Evolutionary conservation across 768 basidiomycete genomes (phyloP).

Genomic region (Clavulina sp.): DNA sequence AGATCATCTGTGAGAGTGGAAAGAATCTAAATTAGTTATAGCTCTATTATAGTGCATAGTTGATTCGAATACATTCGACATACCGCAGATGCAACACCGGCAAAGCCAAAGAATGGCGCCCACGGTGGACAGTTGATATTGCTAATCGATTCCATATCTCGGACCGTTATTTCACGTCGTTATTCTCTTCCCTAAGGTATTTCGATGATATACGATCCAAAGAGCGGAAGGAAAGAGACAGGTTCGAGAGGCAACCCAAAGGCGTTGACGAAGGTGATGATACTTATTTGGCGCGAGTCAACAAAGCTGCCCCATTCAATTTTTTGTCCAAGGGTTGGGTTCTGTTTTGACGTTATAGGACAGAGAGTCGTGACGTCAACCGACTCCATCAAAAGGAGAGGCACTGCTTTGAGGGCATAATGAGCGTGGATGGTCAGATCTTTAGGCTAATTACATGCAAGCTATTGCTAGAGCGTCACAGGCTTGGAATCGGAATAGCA

Average conservation of each 20-base stretch:
- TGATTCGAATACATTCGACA: slow-evolving; percentile 17
- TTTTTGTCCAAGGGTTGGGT: too few species aligned
- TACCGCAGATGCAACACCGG: slow-evolving; percentile 86
- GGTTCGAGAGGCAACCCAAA: not conserved
- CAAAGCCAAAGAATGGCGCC: slow-evolving; percentile 96
- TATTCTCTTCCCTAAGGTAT: not conserved
- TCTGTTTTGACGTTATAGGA: too few species aligned
- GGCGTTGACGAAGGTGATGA: not conserved
- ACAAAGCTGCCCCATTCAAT: too few species aligned
- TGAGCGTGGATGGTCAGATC: not conserved
- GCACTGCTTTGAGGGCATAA: not conserved
- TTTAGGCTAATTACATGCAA: not conserved
- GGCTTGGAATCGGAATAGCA: too few species aligned
- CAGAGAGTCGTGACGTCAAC: not conserved
- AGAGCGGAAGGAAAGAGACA: too few species aligned
- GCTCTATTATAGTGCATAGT: not conserved
- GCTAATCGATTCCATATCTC: not conserved
- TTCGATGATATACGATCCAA: too few species aligned
- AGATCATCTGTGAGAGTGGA: slow-evolving; percentile 59
- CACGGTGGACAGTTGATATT: slow-evolving; percentile 56
- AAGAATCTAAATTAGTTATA: not conserved
- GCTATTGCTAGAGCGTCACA: too few species aligned
- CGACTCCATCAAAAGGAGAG: not conserved
- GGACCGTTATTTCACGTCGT: not conserved
- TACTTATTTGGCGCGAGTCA: not conserved